Conservation (phyloP, 106 monocot genomes). For the Dendrobium catenatum region DNA sequence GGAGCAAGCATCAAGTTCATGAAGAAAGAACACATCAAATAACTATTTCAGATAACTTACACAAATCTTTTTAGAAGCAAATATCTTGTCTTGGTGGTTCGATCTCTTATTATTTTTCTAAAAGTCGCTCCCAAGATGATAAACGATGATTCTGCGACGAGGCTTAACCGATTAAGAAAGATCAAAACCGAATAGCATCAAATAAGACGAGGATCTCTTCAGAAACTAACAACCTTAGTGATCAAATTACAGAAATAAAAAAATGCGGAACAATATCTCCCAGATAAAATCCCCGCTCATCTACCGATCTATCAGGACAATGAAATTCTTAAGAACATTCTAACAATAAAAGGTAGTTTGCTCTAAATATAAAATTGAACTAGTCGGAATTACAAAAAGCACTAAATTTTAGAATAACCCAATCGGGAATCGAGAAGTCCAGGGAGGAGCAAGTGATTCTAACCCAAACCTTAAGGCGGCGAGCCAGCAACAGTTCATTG, state of each 20-base stretch:
- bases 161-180: neutral
- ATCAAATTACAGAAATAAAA: neutral
- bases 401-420: neutral
- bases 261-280: no score
- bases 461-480: constrained; percentile 1
- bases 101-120: no score
- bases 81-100: neutral
- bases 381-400: neutral
- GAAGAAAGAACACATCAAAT: neutral
- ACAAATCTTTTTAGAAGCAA: neutral
- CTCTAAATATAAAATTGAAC: neutral
- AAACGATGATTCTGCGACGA: neutral
- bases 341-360: neutral
- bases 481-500: neutral
- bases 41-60: neutral
- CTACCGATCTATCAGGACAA: no score
- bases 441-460: neutral
- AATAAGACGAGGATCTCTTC: constrained; percentile 1
- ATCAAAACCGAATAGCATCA: neutral
- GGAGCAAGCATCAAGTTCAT: neutral
- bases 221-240: neutral
- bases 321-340: neutral
- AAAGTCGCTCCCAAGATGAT: neutral
- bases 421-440: neutral
- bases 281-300: no score